Evolutionary conservation across 306 rosid genomes (phyloP), one percentile per base, ranked within the genome.

Genomic region (Geum urbanum): DNA sequence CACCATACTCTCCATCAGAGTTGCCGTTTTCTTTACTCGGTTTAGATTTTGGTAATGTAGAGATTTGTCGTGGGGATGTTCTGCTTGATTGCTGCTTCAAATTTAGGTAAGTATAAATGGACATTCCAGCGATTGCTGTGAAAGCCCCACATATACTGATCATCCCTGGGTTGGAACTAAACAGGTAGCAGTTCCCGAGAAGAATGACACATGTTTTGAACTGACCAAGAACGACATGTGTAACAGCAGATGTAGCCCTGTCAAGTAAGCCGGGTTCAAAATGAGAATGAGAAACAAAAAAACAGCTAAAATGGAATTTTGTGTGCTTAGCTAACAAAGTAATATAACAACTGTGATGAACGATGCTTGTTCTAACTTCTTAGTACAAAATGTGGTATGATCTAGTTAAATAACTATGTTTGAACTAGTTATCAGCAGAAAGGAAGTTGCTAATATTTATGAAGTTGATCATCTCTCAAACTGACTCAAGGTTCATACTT

Each of bases 151-250:
- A 75, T 22, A 94, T 88, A 60, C 98, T 94, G 62, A 81, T 88
- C 55, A 5, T 78, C 27, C 98, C 98, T 3, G 97, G 97, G 77
- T 90, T 89, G 37, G 98, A 84, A 77, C 88, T 88, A 2, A 94
- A 90, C 40, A 94, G 82, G 78, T 82, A 90, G 75, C 73, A 90
- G 84, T 88, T 90, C 72, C 98, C 98, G 0, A 94, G 92, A 75
- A 90, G 97, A 50, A 94, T 85, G 67, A 91, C 84, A n/a, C 98
- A 90, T 19, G 97, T 94, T 85, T 94, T 94, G 40, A 94, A 94
- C 82, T 94, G 97, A 55, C 98, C 97, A 7, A 94, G 98, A 54
- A 94, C 98, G 8, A 94, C 98, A 11, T 94, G 97, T 20, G 96
- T 85, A 12, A 88, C 78, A 1, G 97, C 97, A 27, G 98, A 94